Evolutionary conservation across 176 grass and related monocot genomes (phyloP), one percentile per base, ranked within the genome.

Genomic region (Lolium rigidum): DNA sequence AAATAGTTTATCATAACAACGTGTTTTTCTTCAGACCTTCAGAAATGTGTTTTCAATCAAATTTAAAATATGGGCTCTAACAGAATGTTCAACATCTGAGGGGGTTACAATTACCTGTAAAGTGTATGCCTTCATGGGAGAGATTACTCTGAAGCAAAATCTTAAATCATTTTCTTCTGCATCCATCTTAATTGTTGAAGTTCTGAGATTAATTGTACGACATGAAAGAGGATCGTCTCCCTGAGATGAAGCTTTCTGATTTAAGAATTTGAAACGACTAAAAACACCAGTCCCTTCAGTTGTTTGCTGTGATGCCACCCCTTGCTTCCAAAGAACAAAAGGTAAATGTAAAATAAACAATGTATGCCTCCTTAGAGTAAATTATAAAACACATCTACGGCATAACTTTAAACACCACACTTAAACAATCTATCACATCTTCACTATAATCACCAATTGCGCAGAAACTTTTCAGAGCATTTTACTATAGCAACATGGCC

Each of bases 121-220:
- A 67, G 93, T 95, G 88, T 91, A 95, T 77, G 88, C 24, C 71
- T 95, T 98, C 55, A 92, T 31, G 11, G 93, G 96, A 59, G 96
- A 94, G 74, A 98, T 95, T 89, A 98, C 92, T 95, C 96, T 87
- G 79, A 98, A 98, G 69, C 93, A 98, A 90, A 98, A 95, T 78
- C 96, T 90, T 85, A 98, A 74, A 89, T 98, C 96, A 78, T 86
- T 95, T 89, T 95, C 93, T 63, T 95, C 93, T 38, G 93, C 84
- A 88, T 95, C 91, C 51, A 95, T 80, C 76, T 98, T 98, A 87
- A 98, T 95, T 59, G 96, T 95, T 56, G 96, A 98, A 84, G 96
- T 95, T 73, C 87, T 89, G 70, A 98, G 93, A 94, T 95, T 86
- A 87, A 98, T 91, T 83, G 70, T 95, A 74, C 83, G 93, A 61